These are phyloP conservation scores for Aquilaria agallochum DNA, from an alignment of 441 rosid genomes.

Conservation along the genomic window DNA sequence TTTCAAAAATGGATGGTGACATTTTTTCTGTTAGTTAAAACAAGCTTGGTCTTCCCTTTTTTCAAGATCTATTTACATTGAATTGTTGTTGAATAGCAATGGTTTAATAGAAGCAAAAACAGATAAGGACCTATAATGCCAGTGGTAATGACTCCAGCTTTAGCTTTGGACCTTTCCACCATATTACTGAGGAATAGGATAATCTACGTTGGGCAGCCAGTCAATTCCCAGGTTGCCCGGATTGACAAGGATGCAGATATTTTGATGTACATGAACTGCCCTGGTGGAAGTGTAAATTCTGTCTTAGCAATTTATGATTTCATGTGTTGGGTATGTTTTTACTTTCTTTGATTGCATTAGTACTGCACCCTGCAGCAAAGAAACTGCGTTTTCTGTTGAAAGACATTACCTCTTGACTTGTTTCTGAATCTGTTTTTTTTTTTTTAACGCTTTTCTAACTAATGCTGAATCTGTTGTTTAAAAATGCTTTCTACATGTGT, in stretches of 20 bases:
- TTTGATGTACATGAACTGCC: constrained; percentile 89
- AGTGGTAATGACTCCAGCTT: constrained; percentile 83
- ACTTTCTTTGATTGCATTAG: not conserved
- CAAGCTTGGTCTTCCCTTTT: too few species aligned
- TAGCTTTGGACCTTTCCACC: constrained; percentile 77
- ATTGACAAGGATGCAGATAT: constrained; percentile 81
- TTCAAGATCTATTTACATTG: too few species aligned
- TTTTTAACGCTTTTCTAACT: too few species aligned
- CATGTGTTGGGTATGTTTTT: constrained; percentile 83
- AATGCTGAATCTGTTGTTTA: too few species aligned
- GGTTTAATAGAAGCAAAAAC: constrained; percentile 46
- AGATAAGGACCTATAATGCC: constrained; percentile 91
- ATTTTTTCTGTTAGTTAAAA: too few species aligned
- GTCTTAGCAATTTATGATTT: constrained; percentile 87
- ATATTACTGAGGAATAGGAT: constrained; percentile 80
- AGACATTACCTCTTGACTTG: not conserved
- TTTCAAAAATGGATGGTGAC: too few species aligned
- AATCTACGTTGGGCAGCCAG: constrained; percentile 80
- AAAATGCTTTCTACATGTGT: not conserved
- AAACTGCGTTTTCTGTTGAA: not conserved
- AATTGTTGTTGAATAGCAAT: constrained; percentile 23
- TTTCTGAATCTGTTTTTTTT: too few species aligned
- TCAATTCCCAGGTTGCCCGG: constrained; percentile 86
- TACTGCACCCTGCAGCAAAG: not conserved
- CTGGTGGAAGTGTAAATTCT: constrained; percentile 90